A percentile compares a stretch with the other conserved stretches of the same genome.
phyloP scores from a whole-genome alignment of 768 basidiomycete genomes.

The Russula sp. region DNA sequence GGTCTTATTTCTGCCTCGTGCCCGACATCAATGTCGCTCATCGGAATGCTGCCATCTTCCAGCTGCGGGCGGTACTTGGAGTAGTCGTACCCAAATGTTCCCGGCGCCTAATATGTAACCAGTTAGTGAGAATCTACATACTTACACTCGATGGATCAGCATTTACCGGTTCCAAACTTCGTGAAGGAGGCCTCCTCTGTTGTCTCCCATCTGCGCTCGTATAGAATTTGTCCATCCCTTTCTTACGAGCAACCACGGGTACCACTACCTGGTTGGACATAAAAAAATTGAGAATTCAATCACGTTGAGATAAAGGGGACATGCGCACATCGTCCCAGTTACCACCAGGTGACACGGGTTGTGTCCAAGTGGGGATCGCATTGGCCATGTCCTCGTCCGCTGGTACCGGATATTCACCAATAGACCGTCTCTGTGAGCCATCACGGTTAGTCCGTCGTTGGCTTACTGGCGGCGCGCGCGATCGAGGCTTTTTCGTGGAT shows the following conservation, averaged over 20 bases:
- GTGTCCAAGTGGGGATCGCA: conserved; percentile 80
- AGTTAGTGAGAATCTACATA: background rate
- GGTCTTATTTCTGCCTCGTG: conserved; percentile 16
- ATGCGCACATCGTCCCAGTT: conserved; percentile 78
- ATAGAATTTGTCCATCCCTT: conserved; percentile 65
- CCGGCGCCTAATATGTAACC: conserved; percentile 50
- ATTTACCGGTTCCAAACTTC: conserved; percentile 52
- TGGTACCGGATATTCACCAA: conserved; percentile 64
- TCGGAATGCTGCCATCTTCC: conserved; percentile 1
- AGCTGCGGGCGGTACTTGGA: conserved; percentile 51
- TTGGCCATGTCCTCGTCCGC: conserved; percentile 52
- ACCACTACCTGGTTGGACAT: conserved; percentile 54
- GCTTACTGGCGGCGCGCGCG: conserved; percentile 32
- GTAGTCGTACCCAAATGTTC: conserved; percentile 74
- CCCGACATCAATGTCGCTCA: background rate
- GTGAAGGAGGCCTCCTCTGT: conserved; percentile 36
- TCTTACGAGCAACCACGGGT: conserved; percentile 79
- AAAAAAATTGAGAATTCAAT: background rate
- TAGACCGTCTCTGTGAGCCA: conserved; percentile 43
- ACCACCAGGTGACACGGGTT: conserved; percentile 56
- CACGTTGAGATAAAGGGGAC: conserved; percentile 14
- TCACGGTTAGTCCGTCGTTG: conserved; percentile 29
- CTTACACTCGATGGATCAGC: background rate
- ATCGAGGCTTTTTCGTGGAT: conserved; percentile 35
- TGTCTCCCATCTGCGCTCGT: conserved; percentile 61